These are phyloP conservation scores for Neopestalotiopsis clavispora DNA, from an alignment of 2,329 filamentous ascomycete genomes.

Conservation along the genomic window DNA sequence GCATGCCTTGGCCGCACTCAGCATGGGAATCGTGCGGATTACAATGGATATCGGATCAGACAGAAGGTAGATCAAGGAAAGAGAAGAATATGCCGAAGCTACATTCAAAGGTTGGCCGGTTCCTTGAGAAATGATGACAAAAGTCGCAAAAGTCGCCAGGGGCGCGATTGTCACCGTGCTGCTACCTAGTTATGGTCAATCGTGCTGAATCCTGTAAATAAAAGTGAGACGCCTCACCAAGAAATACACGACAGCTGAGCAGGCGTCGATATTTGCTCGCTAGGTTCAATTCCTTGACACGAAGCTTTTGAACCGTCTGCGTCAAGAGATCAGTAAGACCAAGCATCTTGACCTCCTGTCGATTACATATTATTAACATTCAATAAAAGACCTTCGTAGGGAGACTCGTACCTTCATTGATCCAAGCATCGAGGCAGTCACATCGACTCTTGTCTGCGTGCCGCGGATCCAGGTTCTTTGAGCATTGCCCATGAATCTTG, in stretches of 20 bases:
- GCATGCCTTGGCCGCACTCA: not conserved
- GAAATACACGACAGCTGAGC: not conserved
- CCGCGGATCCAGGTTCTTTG: constrained; percentile 42
- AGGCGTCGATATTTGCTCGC: constrained; percentile 40
- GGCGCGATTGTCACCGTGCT: not conserved
- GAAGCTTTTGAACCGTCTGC: constrained; percentile 35
- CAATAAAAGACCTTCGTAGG: not conserved
- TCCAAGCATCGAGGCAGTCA: constrained; percentile 39
- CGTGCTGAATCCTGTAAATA: not conserved
- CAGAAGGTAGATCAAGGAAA: not conserved
- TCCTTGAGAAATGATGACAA: not conserved
- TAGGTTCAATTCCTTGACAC: constrained; percentile 40
- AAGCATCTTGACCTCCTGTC: constrained; percentile 41
- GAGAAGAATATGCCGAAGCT: not conserved
- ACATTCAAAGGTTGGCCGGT: not conserved
- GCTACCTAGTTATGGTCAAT: not conserved
- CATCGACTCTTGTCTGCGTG: constrained; percentile 37
- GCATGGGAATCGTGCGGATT: not conserved
- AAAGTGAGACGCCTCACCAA: not conserved
- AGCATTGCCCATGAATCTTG: constrained; percentile 27
- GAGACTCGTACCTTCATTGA: constrained; percentile 39
- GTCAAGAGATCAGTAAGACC: constrained; percentile 37
- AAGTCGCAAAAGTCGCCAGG: not conserved
- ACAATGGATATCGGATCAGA: not conserved
- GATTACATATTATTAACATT: not conserved